Percentiles rank a stretch among this genome's conserved stretches.
phyloP scores from a whole-genome alignment of 169 alveolate species.

The Cryptosporidium bovis region DNA sequence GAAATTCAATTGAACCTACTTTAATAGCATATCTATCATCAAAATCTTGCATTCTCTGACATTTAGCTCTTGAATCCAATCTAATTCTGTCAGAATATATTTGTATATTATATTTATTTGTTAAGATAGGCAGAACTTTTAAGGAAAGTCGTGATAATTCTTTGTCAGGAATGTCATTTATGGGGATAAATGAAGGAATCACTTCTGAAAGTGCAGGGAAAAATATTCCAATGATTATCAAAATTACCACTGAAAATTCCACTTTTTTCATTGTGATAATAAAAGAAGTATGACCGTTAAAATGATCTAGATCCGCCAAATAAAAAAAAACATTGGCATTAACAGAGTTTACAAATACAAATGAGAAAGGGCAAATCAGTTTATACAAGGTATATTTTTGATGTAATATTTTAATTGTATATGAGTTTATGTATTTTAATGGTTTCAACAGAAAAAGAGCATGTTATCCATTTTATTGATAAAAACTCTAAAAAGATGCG shows the following conservation, averaged over 20 bases:
- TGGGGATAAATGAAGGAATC: constrained; percentile 53
- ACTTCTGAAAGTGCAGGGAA: constrained; percentile 26
- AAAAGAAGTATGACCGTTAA: neutral
- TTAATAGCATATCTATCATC: constrained; percentile 10
- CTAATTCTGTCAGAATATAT: constrained; percentile 68
- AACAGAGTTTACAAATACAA: neutral
- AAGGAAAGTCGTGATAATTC: constrained; percentile 50
- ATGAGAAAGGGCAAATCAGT: neutral
- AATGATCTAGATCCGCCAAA: constrained; percentile 66
- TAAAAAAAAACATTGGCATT: neutral
- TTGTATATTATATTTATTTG: constrained; percentile 42
- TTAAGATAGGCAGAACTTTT: constrained; percentile 32
- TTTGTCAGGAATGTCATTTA: constrained; percentile 51
- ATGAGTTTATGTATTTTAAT: no score
- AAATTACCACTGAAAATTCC: neutral
- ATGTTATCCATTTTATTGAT: no score
- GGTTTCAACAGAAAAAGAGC: no score
- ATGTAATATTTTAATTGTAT: neutral
- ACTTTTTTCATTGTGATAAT: constrained; percentile 4
- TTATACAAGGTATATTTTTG: neutral
- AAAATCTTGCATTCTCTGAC: constrained; percentile 26
- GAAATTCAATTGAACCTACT: constrained; percentile 19
- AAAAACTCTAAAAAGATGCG: constrained; percentile 11
- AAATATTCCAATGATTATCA: neutral
- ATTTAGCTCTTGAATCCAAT: constrained; percentile 68